Conservation (phyloP, 495 filamentous ascomycete species). For the Penicillium malachiteum region DNA sequence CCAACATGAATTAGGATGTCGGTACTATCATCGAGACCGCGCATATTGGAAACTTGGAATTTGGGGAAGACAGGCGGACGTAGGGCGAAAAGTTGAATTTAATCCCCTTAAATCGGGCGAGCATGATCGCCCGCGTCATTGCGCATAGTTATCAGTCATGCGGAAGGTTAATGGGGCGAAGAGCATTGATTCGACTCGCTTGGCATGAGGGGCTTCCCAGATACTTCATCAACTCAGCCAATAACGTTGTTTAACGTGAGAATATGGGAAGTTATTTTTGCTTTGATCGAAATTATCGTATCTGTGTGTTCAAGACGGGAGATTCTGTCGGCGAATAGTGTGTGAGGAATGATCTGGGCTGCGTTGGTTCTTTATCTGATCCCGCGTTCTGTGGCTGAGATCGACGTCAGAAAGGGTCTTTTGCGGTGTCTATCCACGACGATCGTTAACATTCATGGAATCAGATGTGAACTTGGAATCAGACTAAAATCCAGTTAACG, state of each 20-base stretch:
- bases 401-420: too few species aligned
- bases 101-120: neutral
- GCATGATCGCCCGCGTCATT: conserved; percentile 12
- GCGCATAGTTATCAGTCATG: conserved; percentile 15
- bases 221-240: neutral
- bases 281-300: neutral
- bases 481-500: too few species aligned
- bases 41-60: conserved; percentile 20
- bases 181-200: conserved; percentile 7
- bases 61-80: too few species aligned
- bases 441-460: neutral
- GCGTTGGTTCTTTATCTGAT: too few species aligned
- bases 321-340: too few species aligned
- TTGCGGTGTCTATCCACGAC: too few species aligned
- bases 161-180: conserved; percentile 5
- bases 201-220: conserved; percentile 13
- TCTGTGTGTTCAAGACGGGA: neutral
- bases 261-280: neutral
- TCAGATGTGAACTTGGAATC: neutral
- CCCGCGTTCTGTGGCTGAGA: too few species aligned
- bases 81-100: neutral
- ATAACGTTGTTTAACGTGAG: neutral
- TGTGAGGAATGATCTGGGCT: too few species aligned
- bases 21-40: conserved; percentile 32
- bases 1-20: conserved; percentile 24